Conservation (phyloP, 1,284 basidiomycete genomes). For the Xerocomus minutiporus region DNA sequence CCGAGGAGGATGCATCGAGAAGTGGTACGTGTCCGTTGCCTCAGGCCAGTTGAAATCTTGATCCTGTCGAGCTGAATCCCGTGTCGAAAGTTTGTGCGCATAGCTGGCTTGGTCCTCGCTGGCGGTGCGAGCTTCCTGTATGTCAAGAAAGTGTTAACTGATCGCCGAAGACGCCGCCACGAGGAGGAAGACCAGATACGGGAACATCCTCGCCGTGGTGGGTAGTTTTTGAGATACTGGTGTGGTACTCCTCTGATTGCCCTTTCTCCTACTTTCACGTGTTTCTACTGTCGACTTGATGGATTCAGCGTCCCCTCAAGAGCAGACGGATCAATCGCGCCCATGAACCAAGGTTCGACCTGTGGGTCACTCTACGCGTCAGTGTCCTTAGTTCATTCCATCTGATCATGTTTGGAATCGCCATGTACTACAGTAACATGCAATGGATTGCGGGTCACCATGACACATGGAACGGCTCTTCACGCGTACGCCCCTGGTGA, state of each 20-base stretch:
- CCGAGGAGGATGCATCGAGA: slow-evolving; percentile 16
- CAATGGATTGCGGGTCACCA: slow-evolving; percentile 5
- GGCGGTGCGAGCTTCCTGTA: slow-evolving; percentile 31
- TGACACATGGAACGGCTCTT: slow-evolving; percentile 1
- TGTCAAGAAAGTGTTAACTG: slow-evolving; percentile 28
- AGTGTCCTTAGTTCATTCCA: not conserved
- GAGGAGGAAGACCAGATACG: slow-evolving; percentile 17
- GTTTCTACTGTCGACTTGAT: not conserved
- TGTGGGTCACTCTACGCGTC: not conserved
- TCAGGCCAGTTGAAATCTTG: not conserved
- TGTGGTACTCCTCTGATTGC: slow-evolving; percentile 9
- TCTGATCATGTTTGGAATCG: not conserved
- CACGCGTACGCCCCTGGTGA: not conserved
- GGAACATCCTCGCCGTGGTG: not conserved
- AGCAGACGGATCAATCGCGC: slow-evolving; percentile 3
- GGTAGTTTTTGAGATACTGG: not conserved
- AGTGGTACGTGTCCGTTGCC: slow-evolving; percentile 14
- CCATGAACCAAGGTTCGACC: slow-evolving; percentile 6
- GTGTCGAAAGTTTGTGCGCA: slow-evolving; percentile 18
- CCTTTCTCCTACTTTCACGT: not conserved
- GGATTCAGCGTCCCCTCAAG: slow-evolving; percentile 8
- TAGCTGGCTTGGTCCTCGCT: slow-evolving; percentile 25
- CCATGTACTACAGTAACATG: slow-evolving; percentile 3
- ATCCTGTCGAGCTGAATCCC: not conserved
- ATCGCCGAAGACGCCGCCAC: slow-evolving; percentile 23